phyloP scores from a whole-genome alignment of 2,329 filamentous ascomycete genomes.

The Zalaria sp. region DNA sequence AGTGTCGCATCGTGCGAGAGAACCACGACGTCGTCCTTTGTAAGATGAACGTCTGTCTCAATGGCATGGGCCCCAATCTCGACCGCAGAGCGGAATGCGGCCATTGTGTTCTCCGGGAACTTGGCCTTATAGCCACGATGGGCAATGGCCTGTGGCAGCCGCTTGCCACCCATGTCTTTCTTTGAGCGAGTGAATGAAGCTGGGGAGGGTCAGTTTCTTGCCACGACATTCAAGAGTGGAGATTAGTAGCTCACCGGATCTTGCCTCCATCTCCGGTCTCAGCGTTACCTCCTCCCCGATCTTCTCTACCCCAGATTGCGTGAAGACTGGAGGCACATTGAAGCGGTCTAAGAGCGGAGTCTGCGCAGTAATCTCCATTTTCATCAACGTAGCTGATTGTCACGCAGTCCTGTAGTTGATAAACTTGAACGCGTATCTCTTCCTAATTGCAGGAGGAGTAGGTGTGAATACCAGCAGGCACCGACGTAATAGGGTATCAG shows the following conservation, averaged over 20 bases:
- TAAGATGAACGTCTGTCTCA: conserved; percentile 79
- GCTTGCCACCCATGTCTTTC: conserved; percentile 2
- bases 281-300: conserved; percentile 2
- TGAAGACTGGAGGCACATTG: conserved; percentile 5
- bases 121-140: conserved; percentile 66
- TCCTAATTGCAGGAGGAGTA: background rate
- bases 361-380: background rate
- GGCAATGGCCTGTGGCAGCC: conserved; percentile 54
- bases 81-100: conserved; percentile 60
- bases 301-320: conserved; percentile 7
- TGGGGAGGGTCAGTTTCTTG: conserved; percentile 1
- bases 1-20: conserved; percentile 56
- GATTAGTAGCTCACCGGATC: background rate
- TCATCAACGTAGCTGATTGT: background rate
- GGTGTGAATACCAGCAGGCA: too few relatives aligned
- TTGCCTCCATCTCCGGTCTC: too few relatives aligned
- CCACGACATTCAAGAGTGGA: background rate
- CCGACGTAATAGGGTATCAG: too few relatives aligned
- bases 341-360: conserved; percentile 3
- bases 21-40: conserved; percentile 71
- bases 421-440: background rate
- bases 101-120: conserved; percentile 77
- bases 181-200: conserved; percentile 3
- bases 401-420: background rate
- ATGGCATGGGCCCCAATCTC: conserved; percentile 63